phyloP scores from a whole-genome alignment of 371 early-diverging fungal genomes.

The Rhizopus delemar region DNA sequence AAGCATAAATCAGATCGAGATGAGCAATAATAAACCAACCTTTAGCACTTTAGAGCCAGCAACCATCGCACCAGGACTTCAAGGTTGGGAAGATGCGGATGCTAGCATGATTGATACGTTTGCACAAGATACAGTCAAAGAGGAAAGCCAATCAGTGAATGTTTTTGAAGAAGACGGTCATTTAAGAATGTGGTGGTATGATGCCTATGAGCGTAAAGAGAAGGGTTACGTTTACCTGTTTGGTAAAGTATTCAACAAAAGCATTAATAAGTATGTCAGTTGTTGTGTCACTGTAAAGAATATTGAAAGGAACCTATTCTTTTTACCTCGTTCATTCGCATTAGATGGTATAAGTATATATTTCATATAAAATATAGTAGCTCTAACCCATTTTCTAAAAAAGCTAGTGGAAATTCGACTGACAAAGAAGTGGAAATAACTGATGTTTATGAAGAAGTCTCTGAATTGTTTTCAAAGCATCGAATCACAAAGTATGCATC shows the following conservation, averaged over 20 bases:
- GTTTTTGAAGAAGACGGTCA: conserved; percentile 65
- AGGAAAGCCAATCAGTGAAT: conserved; percentile 26
- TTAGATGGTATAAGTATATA: conserved; percentile 47
- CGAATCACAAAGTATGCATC: conserved; percentile 61
- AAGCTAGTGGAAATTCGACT: conserved; percentile 47
- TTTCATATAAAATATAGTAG: too few species aligned
- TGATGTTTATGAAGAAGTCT: conserved; percentile 80
- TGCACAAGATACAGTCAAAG: conserved; percentile 21
- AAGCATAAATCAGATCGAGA: conserved; percentile 11
- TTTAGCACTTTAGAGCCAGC: conserved; percentile 10
- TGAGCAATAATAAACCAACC: not conserved
- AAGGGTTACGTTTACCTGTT: conserved; percentile 84
- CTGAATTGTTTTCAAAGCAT: conserved; percentile 53
- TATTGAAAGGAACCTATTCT: conserved; percentile 83
- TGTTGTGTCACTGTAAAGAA: conserved; percentile 83
- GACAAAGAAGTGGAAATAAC: conserved; percentile 60
- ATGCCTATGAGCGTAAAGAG: conserved; percentile 82
- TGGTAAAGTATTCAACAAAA: conserved; percentile 75
- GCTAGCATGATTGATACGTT: conserved; percentile 21
- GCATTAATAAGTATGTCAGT: conserved; percentile 63
- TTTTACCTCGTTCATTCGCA: conserved; percentile 75
- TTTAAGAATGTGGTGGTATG: conserved; percentile 67
- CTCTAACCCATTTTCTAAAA: too few species aligned
- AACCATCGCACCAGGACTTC: conserved; percentile 23
- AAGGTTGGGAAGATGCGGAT: conserved; percentile 34